Base-by-base conservation (phyloP, 2,329 filamentous ascomycete species). In the Alternaria ventricosa region DNA sequence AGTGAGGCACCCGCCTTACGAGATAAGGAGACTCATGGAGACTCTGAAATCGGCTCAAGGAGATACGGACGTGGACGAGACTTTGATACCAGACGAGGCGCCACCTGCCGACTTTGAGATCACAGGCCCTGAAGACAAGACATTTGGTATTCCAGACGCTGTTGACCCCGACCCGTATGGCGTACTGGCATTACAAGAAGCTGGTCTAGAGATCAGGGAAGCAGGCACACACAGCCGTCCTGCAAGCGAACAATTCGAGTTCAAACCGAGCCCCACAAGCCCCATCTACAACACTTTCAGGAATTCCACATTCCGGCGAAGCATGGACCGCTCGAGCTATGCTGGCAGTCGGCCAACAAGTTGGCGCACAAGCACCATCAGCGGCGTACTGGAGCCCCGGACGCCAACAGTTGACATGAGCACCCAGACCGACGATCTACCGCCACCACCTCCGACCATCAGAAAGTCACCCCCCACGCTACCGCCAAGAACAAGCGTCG, bases 121-220 rank as follows among this genome's bases (percentile, higher is more conserved):
- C 6, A 79, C 81, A 57, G 68, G 71, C 75, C 68, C 73, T 75
- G 67, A 80, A n/a, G 82, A 80, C 8, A 80, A 85, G 28, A 82
- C 83, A 2, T 97, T 97, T 81, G 94, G 94, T 3, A 84, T 97
- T 15, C 94, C 93, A 1, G 89, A 90, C 66, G 81, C 84, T 4
- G 89, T 94, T 58, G 95, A 98, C 71, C 94, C 94, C 0, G 95
- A 98, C 77, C 95, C 95, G 0, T 98, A 92, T 75, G 95, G 95
- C 23, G 92, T 97, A 25, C 87, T 94, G 67, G 94, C 95, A 8
- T 82, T 98, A n/a, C 93, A 97, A 76, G 90, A 93, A 83, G 92
- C 94, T 64, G 95, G 95, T 3, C 83, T 97, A 60, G 92, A 95
- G 71, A 96, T 98, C 69, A 88, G 92, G 56, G 94, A 97, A 82